Evolutionary conservation across 495 filamentous ascomycete species (phyloP), one percentile per base, ranked within the genome.

Genomic region (Rhypophila decipiens): DNA sequence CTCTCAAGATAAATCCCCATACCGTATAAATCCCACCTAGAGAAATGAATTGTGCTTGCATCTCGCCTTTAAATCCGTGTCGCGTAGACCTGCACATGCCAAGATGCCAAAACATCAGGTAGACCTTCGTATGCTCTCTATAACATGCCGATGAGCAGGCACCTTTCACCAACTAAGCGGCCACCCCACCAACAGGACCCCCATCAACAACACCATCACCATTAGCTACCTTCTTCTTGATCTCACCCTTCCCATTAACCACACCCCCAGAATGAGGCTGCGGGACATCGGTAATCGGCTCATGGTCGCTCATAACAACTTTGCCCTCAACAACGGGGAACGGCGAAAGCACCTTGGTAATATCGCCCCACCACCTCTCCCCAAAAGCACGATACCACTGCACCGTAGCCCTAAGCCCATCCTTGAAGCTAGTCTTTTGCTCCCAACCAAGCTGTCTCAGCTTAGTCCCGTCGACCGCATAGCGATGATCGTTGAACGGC

Each of bases 311-410:
- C 36, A 74, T 46, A n/a, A 79, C 69, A 37, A 72, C 69, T 5
- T 51, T 60, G 42, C 71, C 74, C 5, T 68, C 67, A 13, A 81
- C 76, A 31, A 72, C 71, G 5, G 79, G 79, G 47, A 82, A 81
- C 33, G 79, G 76, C 23, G 66, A 77, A 24, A 83, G 62, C 20
- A 82, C 76, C 54, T 74, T 73, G 56, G 69, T 82, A 50, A 87
- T 83, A 70, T 90, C 76, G 55, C 81, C 81, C 85, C 85, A 88
- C 85, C 85, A 88, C 20, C 59, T 46, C 58, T 78, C 71, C 1
- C 79, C 77, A 49, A 79, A 84, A 24, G 54, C 60, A 22, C 65
- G 65, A 58, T 89, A 88, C 85, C 85, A 89, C 27, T 80, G 73
- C 2, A 88, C 82, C 3, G 85, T 88, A n/a, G 58, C 62, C 31